Evolutionary conservation across 2,329 filamentous ascomycete genomes (phyloP).

Genomic region (Sporothrix globosa): DNA sequence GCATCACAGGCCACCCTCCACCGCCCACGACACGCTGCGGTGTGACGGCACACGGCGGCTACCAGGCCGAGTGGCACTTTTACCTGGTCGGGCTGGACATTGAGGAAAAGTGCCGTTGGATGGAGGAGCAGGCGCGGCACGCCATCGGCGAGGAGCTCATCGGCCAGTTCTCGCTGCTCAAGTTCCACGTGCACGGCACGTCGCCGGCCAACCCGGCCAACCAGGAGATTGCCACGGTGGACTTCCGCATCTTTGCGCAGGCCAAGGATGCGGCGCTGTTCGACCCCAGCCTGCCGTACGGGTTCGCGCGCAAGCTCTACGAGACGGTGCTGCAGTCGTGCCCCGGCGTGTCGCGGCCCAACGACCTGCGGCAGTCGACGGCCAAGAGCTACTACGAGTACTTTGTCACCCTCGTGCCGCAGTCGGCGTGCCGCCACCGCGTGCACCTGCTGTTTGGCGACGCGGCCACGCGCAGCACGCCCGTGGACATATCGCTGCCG

Average conservation of each 20-base stretch:
- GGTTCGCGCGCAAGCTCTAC: slow-evolving; percentile 33
- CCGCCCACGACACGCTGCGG: slow-evolving; percentile 46
- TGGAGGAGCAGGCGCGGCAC: slow-evolving; percentile 33
- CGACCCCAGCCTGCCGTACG: slow-evolving; percentile 32
- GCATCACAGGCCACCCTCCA: slow-evolving; percentile 43
- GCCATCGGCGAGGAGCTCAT: slow-evolving; percentile 39
- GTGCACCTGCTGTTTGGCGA: slow-evolving; percentile 31
- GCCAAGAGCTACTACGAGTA: slow-evolving; percentile 33
- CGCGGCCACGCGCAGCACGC: not conserved
- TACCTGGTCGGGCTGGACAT: slow-evolving; percentile 29
- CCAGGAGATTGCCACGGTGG: slow-evolving; percentile 37
- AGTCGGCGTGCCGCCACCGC: slow-evolving; percentile 29
- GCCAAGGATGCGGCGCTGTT: slow-evolving; percentile 30
- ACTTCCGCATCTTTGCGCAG: slow-evolving; percentile 37
- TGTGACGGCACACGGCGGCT: slow-evolving; percentile 44
- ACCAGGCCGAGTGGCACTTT: slow-evolving; percentile 32
- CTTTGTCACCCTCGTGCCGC: slow-evolving; percentile 31
- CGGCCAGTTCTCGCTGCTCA: slow-evolving; percentile 35
- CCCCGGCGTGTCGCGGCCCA: slow-evolving; percentile 32
- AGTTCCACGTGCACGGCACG: slow-evolving; percentile 35
- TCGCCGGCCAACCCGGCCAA: slow-evolving; percentile 35
- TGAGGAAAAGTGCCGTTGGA: slow-evolving; percentile 32
- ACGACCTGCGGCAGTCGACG: slow-evolving; percentile 32
- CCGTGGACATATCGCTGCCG: slow-evolving; percentile 27
- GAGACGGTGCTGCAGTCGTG: slow-evolving; percentile 34